Percentiles rank a stretch among this genome's conserved stretches.
These are phyloP conservation scores for Trametes sanguinea DNA, from an alignment of 768 basidiomycete species.

Conservation along the genomic window DNA sequence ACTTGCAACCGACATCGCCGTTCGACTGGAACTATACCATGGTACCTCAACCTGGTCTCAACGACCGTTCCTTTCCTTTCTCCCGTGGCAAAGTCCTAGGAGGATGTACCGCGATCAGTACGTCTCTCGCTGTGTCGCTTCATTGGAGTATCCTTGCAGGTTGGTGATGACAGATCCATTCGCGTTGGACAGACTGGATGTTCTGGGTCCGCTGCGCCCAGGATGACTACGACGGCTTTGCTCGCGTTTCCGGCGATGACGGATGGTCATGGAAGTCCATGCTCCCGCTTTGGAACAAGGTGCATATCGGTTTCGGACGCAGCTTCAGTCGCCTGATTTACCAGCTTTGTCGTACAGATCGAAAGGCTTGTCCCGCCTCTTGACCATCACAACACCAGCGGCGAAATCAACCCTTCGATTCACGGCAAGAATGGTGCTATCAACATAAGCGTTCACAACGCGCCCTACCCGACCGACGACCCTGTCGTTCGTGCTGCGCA, in stretches of 20 bases:
- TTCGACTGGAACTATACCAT: conserved; percentile 35
- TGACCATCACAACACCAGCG: conserved; percentile 25
- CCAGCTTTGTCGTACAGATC: background rate
- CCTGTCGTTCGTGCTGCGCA: conserved; percentile 36
- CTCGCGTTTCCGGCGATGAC: background rate
- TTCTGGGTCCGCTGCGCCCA: background rate
- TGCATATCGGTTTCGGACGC: background rate
- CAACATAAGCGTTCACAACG: conserved; percentile 19
- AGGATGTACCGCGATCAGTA: conserved; percentile 32
- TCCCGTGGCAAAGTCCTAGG: conserved; percentile 31
- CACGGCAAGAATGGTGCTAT: conserved; percentile 27
- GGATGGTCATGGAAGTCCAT: conserved; percentile 1
- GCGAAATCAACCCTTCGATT: conserved; percentile 25
- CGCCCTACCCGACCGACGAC: background rate
- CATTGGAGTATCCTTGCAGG: background rate
- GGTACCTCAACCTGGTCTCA: conserved; percentile 25
- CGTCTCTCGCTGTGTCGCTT: background rate
- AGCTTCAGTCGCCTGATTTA: background rate
- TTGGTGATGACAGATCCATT: background rate
- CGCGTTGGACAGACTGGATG: background rate
- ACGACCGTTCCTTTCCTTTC: conserved; percentile 25
- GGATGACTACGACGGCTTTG: background rate
- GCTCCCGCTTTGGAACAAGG: background rate
- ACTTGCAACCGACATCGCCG: conserved; percentile 22
- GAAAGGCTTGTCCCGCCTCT: conserved; percentile 12